Conservation (phyloP, 1,284 basidiomycete genomes). For the Cutaneotrichosporon sp. region DNA sequence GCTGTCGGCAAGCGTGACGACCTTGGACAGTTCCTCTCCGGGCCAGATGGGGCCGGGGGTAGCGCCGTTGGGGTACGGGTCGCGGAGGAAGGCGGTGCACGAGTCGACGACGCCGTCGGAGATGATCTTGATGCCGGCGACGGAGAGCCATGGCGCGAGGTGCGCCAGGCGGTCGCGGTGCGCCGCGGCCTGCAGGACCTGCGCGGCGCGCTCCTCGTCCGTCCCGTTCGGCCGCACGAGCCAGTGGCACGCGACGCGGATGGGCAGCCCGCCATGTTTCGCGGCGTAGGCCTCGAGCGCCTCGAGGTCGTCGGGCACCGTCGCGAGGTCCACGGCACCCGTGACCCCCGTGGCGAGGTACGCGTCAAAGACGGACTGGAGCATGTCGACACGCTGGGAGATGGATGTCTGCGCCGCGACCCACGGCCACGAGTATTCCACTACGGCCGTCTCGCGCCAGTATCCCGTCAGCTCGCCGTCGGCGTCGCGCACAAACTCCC, state of each 20-base stretch:
- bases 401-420: slow-evolving; percentile 13
- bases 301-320: slow-evolving; percentile 21
- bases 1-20: slow-evolving; percentile 27
- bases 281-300: slow-evolving; percentile 25
- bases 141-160: slow-evolving; percentile 18
- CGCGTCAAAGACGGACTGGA: slow-evolving; percentile 22
- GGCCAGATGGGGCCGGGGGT: slow-evolving; percentile 33
- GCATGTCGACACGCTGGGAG: slow-evolving; percentile 17
- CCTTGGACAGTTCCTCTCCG: slow-evolving; percentile 18
- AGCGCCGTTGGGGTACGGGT: slow-evolving; percentile 29
- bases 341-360: slow-evolving; percentile 29
- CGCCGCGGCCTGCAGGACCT: slow-evolving; percentile 19
- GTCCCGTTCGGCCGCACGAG: slow-evolving; percentile 22
- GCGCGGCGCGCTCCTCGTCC: slow-evolving; percentile 13
- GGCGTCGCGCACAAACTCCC: slow-evolving; percentile 27
- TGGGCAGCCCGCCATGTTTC: slow-evolving; percentile 18
- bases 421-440: slow-evolving; percentile 28
- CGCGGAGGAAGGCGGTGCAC: slow-evolving; percentile 32
- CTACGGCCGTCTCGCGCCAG: slow-evolving; percentile 26
- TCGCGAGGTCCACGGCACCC: slow-evolving; percentile 31
- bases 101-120: slow-evolving; percentile 35
- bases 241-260: slow-evolving; percentile 31
- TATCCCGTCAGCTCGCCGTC: slow-evolving; percentile 28
- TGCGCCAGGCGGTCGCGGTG: slow-evolving; percentile 21
- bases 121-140: slow-evolving; percentile 38